Base-by-base conservation (phyloP, 1,139 yeast genomes). In the Zygosaccharomyces pseudobailii region DNA sequence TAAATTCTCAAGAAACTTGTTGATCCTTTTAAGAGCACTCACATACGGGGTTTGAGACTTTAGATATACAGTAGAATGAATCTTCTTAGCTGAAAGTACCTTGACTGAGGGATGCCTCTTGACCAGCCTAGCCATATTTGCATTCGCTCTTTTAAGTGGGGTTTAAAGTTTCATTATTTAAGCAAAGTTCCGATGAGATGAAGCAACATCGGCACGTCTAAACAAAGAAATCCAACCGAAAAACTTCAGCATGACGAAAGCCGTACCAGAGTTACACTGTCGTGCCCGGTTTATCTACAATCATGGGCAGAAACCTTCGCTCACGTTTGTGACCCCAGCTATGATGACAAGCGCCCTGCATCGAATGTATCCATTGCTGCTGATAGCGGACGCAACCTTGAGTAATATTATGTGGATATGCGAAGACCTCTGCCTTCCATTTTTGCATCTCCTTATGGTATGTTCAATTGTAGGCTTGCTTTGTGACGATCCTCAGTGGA, bases 21-120 rank as follows among this genome's bases (percentile, higher is more conserved):
- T 71, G 5, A 80, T 72, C 46, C 82, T 69, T 58, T 84, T 84
- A 32, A 83, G 54, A 0, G 83, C 86, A 17, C 87, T 75, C 4
- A 83, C 67, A 56, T 69, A 83, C 1, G 90, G 88, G 1, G 88
- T 81, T 2, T 64, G 61, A 6, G 80, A 66, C 58, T 82, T 82
- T 34, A 84, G 73, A 45, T 79, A 73, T 20, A 82, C 69, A 1
- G 76, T 73, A 0, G 81, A 73, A 28, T 78, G 78, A 5, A 72
- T 54, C 36, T 55, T 53, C 43, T 58, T 57, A 45, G 59, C 61
- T 5, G 61, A 53, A 17, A 57, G 45, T 8, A 52, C 46, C 50
- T 65, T 65, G 5, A 61, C 46, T 3, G 66, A 54, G 3, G 69
- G 64, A 30, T 51, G 60, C 40, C 56, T 59, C 34, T 50, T 53